Evolutionary conservation across 2,329 filamentous ascomycete genomes (phyloP), one percentile per base, ranked within the genome.

Genomic region (Fusarium nygamai): DNA sequence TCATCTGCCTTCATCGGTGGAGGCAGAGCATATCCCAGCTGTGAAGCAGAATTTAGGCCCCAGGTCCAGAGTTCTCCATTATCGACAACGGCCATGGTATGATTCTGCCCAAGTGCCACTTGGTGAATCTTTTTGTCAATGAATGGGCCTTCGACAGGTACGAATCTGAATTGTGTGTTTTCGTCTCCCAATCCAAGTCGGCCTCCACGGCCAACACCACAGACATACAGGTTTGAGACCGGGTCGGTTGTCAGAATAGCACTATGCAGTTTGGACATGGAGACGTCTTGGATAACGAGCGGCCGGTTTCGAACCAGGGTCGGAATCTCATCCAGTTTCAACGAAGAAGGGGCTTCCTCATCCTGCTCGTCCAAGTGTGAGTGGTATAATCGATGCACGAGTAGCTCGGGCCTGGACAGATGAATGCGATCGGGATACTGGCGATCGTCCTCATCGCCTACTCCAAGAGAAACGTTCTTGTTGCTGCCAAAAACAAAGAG

Each of bases 401-500:
- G 86, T 79, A 94, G 91, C 31, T 94, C 91, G 0, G 96, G 94
- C 22, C 96, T 91, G 63, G 91, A 89, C 39, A 98, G 83, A 38
- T 88, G 85, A 17, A 98, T 91, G 16, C 94, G 92, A 81, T 98
- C 96, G 0, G 96, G 96, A 78, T 93, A 97, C 73, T 98, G 95
- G 7, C 96, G 91, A 80, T 99, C 96, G 81, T 98, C 95, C 78
- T 97, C 93, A 80, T 99, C 95, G n/a, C 95, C 95, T 69, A 98
- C 92, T 3, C 96, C 96, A 29, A 99, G 88, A 0, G 94, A 96
- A 16, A 97, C 84, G 76, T 99, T 99, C 80, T 96, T 97, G 83
- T 98, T 99, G 83, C 95, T 98, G 57, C 96, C 96, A 83, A 98
- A 98, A 2, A 94, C 92, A 78, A 94, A 98, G 2, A 98, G 85